phyloP scores from a whole-genome alignment of 139 green algal species.

The Closterium sp. region DNA sequence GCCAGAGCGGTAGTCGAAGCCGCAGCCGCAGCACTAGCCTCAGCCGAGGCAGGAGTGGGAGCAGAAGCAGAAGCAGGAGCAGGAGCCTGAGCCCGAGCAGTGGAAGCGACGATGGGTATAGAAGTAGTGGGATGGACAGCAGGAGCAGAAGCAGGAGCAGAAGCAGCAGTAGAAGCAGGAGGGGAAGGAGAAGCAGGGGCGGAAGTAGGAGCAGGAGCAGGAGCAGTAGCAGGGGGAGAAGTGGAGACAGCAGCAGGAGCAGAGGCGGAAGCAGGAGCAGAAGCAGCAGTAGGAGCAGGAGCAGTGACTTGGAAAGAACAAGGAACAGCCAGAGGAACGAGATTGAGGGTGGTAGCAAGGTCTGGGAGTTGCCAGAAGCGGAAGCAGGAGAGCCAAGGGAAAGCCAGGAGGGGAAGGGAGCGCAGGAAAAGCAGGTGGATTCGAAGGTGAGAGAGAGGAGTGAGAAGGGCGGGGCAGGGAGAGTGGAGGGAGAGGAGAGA shows the following conservation, averaged over 20 bases:
- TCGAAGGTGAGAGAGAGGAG: background rate
- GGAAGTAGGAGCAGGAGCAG: background rate
- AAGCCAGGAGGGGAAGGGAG: background rate
- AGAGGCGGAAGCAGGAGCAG: too few species aligned
- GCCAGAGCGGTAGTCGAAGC: background rate
- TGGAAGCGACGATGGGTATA: background rate
- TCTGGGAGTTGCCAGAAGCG: background rate
- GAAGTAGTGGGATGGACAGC: background rate
- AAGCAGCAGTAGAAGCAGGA: background rate
- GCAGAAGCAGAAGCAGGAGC: background rate
- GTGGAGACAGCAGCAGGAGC: too few species aligned
- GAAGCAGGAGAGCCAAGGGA: background rate
- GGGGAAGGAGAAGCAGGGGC: background rate
- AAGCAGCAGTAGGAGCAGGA: background rate
- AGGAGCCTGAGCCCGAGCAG: background rate
- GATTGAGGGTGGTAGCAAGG: background rate
- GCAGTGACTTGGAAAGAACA: background rate
- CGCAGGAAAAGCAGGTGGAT: background rate
- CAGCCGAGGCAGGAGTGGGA: too few species aligned
- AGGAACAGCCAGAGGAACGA: background rate
- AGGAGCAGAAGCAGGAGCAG: background rate
- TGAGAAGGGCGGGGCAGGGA: background rate
- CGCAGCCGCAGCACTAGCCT: background rate
- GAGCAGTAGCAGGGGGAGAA: too few species aligned
- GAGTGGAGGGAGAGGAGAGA: background rate